Conservation (phyloP, 352 stramenopile species). For the Phytophthora melonis region DNA sequence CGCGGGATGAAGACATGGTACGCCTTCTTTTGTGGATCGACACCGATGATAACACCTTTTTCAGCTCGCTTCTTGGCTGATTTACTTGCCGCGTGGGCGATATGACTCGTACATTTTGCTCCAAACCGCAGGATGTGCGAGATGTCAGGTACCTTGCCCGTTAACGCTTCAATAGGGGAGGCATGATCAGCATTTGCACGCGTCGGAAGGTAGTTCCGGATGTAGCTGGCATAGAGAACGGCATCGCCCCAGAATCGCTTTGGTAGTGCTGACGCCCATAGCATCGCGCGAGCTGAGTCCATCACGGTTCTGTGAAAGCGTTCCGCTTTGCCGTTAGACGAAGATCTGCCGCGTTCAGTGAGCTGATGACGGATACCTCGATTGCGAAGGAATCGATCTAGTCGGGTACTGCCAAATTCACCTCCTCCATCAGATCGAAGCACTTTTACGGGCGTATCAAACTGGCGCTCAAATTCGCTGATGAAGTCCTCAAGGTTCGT, state of each 20-base stretch:
- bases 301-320: conserved; percentile 15
- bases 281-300: conserved; percentile 19
- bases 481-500: background rate
- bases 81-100: background rate
- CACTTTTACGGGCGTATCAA: background rate
- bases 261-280: conserved; percentile 11
- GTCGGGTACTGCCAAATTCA: conserved; percentile 6
- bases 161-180: conserved; percentile 7
- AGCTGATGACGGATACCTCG: conserved; percentile 10
- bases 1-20: conserved; percentile 1
- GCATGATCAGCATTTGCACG: conserved; percentile 16
- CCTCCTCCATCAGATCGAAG: conserved; percentile 3
- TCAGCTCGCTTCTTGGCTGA: conserved; percentile 13
- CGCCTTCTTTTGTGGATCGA: conserved; percentile 6
- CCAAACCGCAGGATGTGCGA: conserved; percentile 15
- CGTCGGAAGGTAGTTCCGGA: conserved; percentile 7
- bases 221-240: conserved; percentile 11
- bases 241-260: conserved; percentile 19
- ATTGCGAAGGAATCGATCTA: conserved; percentile 11
- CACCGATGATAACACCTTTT: conserved; percentile 3
- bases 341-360: background rate
- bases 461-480: conserved; percentile 13
- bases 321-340: conserved; percentile 15
- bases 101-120: conserved; percentile 12
- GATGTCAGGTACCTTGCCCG: background rate